Percentiles rank a stretch among this genome's conserved stretches.
These are phyloP conservation scores for Poa annua DNA, from an alignment of 176 grass and related monocot species.

Conservation along the genomic window DNA sequence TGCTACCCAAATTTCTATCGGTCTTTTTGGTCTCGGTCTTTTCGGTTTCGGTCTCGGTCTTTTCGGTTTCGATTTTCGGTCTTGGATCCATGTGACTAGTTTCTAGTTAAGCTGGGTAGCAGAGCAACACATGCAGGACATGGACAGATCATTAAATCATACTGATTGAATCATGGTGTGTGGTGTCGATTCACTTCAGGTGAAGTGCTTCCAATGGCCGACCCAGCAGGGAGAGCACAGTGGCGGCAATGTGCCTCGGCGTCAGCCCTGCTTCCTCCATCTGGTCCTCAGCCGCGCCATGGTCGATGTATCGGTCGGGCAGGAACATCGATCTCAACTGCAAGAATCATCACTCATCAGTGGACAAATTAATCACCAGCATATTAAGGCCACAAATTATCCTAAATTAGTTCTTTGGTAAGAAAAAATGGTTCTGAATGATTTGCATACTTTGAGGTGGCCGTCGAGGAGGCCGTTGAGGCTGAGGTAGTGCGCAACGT, in stretches of 20 bases:
- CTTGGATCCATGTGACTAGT: constrained; percentile 1
- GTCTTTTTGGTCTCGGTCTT: no score
- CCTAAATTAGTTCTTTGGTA: neutral
- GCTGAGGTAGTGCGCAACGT: constrained; percentile 80
- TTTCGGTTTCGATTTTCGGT: no score
- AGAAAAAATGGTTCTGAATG: neutral
- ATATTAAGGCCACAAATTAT: neutral
- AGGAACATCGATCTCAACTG: constrained; percentile 95
- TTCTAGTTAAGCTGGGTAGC: neutral
- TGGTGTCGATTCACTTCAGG: constrained; percentile 38
- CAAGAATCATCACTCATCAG: constrained; percentile 10
- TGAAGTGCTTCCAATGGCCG: constrained; percentile 77
- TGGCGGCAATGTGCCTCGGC: constrained; percentile 73
- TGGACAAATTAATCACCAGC: neutral
- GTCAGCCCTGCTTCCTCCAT: constrained; percentile 85
- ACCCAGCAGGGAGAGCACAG: constrained; percentile 77
- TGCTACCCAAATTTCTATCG: no score
- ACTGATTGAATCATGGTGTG: neutral
- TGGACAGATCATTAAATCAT: no score
- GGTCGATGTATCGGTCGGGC: constrained; percentile 89
- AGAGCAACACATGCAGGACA: neutral
- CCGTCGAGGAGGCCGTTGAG: constrained; percentile 81
- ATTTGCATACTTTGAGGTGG: constrained; percentile 62
- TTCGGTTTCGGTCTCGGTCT: no score
- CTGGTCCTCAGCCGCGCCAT: constrained; percentile 79